Base-by-base conservation (phyloP, 2,329 filamentous ascomycete genomes). In the Colletotrichum liaoningense region DNA sequence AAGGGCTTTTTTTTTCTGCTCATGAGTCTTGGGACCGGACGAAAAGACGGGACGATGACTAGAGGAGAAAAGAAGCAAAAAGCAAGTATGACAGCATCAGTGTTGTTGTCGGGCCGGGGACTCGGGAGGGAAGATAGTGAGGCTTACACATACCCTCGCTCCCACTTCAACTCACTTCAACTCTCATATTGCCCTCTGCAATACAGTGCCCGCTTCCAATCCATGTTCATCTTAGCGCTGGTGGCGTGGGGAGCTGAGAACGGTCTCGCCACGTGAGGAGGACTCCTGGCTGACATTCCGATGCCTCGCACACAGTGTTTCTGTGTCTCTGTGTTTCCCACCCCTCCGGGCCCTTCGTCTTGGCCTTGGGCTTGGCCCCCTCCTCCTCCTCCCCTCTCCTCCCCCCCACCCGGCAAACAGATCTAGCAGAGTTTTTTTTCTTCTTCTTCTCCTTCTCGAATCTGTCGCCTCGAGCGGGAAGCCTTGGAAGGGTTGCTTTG, bases 191-290 rank as follows among this genome's bases (percentile, higher is more conserved):
- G 46, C 57, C 16, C 14, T 28, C 56, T 58, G 52, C 46, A 24
- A 62, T 55, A 38, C 28, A 59, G 60, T 57, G 42, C 42, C 54
- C 69, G 57, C 59, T 57, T 30, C 38, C 12, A 28, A 59, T 60
- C 67, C 67, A 24, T 35, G 60, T 35, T 9, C 16, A 7, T 54
- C 33, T 42, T 57, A 30, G 46, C 55, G 70, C 67, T 11, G 35
- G 56, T 65, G 60, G 70, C 56, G 59, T 49, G 30, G 49, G 49
- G 35, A 65, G 67, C 46, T 65, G 70, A 73, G 60, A 64, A 65
- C 46, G 60, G 55, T 58, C 59, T 38, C 30, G 67, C 66, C 67
- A 70, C 60, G 56, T 65, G 67, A 73, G 58, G 42, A 22, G 28
- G 33, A 65, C 49, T n/a, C 60, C 49, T 56, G 49, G 49, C 46